Base-by-base conservation (phyloP, 768 basidiomycete genomes). In the Auricularia heimuer region DNA sequence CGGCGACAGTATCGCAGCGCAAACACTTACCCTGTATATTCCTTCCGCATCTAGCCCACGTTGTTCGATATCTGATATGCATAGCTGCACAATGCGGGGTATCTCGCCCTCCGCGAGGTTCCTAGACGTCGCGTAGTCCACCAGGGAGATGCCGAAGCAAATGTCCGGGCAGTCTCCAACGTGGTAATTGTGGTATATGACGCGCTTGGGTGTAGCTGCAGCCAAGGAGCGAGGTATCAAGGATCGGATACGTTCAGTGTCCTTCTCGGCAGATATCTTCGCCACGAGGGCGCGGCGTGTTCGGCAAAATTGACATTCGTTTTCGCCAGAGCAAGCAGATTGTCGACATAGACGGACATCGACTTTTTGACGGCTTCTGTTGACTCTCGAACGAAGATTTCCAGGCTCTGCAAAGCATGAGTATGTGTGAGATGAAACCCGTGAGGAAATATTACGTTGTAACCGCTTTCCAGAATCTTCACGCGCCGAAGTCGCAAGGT, bases 121-220 rank as follows among this genome's bases (percentile, higher is more conserved):
- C 67, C 92, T 84, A 8, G 90, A 82, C 45, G 88, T 92, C 16
- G 94, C 91, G 71, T 97, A 96, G 71, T 95, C 94, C 47, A 89
- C 86, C 65, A 97, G 76, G 68, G 84, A 88, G 68, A 95, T 86
- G 29, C 94, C 94, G 71, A 96, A 97, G 39, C 95, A 90, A 33
- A 97, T 76, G 74, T 95, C 93, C 63, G 82, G 84, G 71, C 94
- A 97, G 72, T 87, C 85, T 33, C 94, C 94, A 33, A 96, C 89
- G 67, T 82, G 79, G 64, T 83, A 88, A 71, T 90, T 87, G 70
- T 89, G 81, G 75, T 94, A 93, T 70, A 90, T 76, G 44, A 86
- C 80, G 12, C 85, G 86, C 66, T 85, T 85, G 18, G 89, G 91
- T 62, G 84, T 86, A 16, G 86, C 80, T 35, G 81, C 81, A 3